phyloP scores from a whole-genome alignment of 768 basidiomycete genomes.

The Leccinum ochraceum region DNA sequence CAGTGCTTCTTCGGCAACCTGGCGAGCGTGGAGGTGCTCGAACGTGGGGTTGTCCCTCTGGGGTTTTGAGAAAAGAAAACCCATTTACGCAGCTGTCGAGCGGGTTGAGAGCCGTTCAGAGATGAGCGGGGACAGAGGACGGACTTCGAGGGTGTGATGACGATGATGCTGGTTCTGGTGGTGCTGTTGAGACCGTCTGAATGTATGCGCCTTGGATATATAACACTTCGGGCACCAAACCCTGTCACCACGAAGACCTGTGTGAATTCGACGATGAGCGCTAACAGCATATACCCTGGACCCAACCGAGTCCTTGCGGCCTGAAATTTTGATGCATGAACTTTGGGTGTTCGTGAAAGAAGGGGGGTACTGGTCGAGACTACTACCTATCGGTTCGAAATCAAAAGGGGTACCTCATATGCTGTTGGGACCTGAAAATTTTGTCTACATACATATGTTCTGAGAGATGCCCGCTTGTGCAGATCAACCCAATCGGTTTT shows the following conservation, averaged over 20 bases:
- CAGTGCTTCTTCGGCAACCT: background rate
- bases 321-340: background rate
- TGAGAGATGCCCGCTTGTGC: background rate
- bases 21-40: background rate
- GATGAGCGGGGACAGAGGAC: background rate
- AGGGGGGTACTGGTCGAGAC: background rate
- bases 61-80: conserved; percentile 3
- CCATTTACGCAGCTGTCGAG: conserved; percentile 8
- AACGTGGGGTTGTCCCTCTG: background rate
- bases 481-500: background rate
- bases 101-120: background rate
- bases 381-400: background rate
- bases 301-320: conserved; percentile 1
- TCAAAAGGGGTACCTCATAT: background rate
- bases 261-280: background rate
- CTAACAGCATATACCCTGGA: background rate
- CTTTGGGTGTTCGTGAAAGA: background rate
- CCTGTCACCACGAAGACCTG: background rate
- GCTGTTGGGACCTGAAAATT: background rate
- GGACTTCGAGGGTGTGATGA: background rate
- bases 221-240: background rate
- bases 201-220: background rate
- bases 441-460: background rate
- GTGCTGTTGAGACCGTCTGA: background rate
- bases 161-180: background rate